Conservation (phyloP, 2,329 filamentous ascomycete genomes). For the Trichophyton verrucosum region DNA sequence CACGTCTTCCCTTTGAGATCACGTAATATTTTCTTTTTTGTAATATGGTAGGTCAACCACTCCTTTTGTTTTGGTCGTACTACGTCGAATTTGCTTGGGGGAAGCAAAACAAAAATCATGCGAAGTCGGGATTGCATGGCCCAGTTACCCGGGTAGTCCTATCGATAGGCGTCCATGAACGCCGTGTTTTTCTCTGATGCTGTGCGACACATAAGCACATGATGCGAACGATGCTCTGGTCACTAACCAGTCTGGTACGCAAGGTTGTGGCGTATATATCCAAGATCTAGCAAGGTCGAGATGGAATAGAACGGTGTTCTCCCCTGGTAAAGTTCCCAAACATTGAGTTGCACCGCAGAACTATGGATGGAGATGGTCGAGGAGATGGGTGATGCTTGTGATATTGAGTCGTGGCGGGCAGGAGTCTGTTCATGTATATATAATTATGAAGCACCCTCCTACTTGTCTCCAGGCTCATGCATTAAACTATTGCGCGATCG, state of each 20-base stretch:
- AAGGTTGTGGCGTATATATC: background rate
- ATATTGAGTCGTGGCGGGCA: background rate
- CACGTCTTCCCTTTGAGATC: background rate
- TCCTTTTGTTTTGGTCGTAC: background rate
- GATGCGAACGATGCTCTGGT: background rate
- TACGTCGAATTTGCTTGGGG: background rate
- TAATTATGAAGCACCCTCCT: background rate
- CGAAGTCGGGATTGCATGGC: background rate
- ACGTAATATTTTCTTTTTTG: background rate
- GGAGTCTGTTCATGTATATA: background rate
- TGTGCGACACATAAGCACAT: background rate
- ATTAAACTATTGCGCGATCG: background rate
- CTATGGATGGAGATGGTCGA: background rate
- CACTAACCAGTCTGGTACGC: background rate
- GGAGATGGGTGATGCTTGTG: background rate
- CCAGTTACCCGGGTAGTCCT: background rate
- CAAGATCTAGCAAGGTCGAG: background rate
- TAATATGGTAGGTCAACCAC: background rate
- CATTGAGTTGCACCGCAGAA: background rate
- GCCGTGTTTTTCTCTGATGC: background rate
- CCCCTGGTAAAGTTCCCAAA: background rate
- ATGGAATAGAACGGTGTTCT: background rate
- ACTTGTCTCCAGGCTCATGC: background rate
- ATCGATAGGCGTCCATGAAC: background rate
- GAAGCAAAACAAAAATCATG: background rate